Conservation (phyloP, 1,139 yeast species). For the Wickerhamomyces sp. region DNA sequence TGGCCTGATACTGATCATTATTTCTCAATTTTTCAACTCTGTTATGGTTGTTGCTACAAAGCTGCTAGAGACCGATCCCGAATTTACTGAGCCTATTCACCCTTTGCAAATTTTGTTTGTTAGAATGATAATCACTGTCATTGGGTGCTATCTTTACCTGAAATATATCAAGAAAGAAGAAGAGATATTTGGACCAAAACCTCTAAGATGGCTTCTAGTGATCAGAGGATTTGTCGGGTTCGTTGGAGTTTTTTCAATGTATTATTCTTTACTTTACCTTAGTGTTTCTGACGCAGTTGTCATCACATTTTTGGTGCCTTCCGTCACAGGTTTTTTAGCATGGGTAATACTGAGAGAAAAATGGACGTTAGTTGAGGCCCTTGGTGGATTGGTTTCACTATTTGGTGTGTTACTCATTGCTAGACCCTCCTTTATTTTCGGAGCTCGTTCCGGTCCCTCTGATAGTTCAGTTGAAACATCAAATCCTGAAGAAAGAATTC, state of each 20-base stretch:
- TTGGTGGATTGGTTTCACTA: conserved; percentile 65
- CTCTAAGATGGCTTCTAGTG: conserved; percentile 48
- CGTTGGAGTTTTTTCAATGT: conserved; percentile 71
- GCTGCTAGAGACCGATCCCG: conserved; percentile 59
- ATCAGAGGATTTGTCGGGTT: conserved; percentile 76
- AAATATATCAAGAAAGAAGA: conserved; percentile 44
- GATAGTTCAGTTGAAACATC: conserved; percentile 26
- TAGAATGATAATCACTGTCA: conserved; percentile 68
- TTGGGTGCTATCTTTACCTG: conserved; percentile 54
- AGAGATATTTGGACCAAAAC: conserved; percentile 70
- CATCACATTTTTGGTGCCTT: conserved; percentile 74
- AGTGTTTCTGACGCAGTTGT: conserved; percentile 78
- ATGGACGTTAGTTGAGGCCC: conserved; percentile 63
- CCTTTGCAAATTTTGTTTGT: conserved; percentile 70
- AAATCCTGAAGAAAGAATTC: conserved; percentile 31
- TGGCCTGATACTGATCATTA: conserved; percentile 42
- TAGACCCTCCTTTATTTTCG: conserved; percentile 72
- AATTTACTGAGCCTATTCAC: conserved; percentile 51
- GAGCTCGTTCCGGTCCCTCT: conserved; percentile 22
- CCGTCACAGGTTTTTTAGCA: conserved; percentile 73
- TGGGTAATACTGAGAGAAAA: conserved; percentile 61
- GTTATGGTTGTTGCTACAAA: conserved; percentile 75
- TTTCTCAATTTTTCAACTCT: conserved; percentile 67
- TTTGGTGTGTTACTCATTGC: conserved; percentile 79
- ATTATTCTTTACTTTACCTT: conserved; percentile 69